These are phyloP conservation scores for Ophiostoma pallidulum DNA, from an alignment of 2,329 filamentous ascomycete genomes.

Conservation along the genomic window DNA sequence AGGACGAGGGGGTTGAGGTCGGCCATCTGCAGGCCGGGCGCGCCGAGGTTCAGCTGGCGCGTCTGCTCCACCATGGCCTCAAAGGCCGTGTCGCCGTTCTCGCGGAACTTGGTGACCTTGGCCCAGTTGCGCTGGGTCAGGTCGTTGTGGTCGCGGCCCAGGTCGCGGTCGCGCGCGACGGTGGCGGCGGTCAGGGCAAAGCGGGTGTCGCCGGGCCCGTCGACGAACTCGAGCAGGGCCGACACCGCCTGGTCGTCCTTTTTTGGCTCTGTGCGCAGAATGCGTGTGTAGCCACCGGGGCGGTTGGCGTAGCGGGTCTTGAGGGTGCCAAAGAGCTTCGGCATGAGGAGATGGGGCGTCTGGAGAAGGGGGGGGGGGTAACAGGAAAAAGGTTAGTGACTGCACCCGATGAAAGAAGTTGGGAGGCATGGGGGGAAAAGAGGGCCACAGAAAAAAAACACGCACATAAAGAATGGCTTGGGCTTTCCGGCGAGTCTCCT, in stretches of 20 bases:
- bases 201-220: conserved; percentile 86
- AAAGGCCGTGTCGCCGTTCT: conserved; percentile 56
- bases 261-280: conserved; percentile 82
- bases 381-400: no score
- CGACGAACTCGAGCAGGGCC: conserved; percentile 89
- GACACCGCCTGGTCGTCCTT: conserved; percentile 75
- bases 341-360: conserved; percentile 61
- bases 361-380: conserved; percentile 29
- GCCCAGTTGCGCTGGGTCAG: conserved; percentile 68
- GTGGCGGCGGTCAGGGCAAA: conserved; percentile 89
- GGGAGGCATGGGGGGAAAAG: no score
- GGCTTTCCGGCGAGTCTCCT: conserved; percentile 67
- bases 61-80: conserved; percentile 50
- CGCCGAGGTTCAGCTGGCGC: conserved; percentile 24
- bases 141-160: conserved; percentile 52
- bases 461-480: conserved; percentile 73
- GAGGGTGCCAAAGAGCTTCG: conserved; percentile 81
- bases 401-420: no score
- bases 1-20: conserved; percentile 13
- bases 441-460: conserved; percentile 24
- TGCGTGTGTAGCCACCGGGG: conserved; percentile 88
- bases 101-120: conserved; percentile 73
- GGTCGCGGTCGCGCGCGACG: conserved; percentile 53
- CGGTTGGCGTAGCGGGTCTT: conserved; percentile 67
- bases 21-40: conserved; percentile 16